A percentile compares a stretch with the other conserved stretches of the same genome.
Conservation (phyloP, 176 grass and related monocot genomes). For the Cymbopogon citratus region DNA sequence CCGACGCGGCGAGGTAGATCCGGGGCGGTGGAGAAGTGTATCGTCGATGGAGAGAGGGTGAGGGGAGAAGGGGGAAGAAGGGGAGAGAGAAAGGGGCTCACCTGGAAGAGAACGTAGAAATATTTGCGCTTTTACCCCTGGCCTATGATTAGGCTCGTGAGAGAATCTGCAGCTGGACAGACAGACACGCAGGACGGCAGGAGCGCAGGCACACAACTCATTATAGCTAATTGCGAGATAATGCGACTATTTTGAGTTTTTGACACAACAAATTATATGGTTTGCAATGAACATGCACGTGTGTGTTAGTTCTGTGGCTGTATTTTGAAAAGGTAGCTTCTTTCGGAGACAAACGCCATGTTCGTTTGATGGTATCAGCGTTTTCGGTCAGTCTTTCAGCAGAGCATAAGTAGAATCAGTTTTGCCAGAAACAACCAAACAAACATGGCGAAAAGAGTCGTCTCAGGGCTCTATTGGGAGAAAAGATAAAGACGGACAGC, state of each 20-base stretch:
- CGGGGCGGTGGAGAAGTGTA: conserved; percentile 22
- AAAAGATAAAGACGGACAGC: too few species aligned
- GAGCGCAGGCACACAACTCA: conserved; percentile 16
- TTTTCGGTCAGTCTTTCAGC: too few species aligned
- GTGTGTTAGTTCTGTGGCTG: too few species aligned
- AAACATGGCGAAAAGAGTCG: too few species aligned
- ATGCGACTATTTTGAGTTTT: neutral
- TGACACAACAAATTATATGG: neutral
- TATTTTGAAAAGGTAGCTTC: too few species aligned
- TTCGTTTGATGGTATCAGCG: too few species aligned
- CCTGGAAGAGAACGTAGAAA: conserved; percentile 20
- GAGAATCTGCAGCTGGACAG: neutral
- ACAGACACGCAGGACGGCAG: neutral
- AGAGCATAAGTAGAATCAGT: too few species aligned
- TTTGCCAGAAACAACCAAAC: too few species aligned
- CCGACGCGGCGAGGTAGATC: conserved; percentile 50
- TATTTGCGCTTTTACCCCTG: conserved; percentile 25
- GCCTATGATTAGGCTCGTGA: neutral
- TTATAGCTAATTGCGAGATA: neutral
- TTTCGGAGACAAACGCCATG: too few species aligned
- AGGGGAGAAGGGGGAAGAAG: neutral
- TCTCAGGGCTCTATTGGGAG: too few species aligned
- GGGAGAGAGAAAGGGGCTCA: neutral
- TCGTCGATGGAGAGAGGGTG: neutral
- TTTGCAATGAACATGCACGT: neutral